Evolutionary conservation across 371 early-diverging fungal species (phyloP), one percentile per base, ranked within the genome.

Genomic region (Actinomortierella wolfii): DNA sequence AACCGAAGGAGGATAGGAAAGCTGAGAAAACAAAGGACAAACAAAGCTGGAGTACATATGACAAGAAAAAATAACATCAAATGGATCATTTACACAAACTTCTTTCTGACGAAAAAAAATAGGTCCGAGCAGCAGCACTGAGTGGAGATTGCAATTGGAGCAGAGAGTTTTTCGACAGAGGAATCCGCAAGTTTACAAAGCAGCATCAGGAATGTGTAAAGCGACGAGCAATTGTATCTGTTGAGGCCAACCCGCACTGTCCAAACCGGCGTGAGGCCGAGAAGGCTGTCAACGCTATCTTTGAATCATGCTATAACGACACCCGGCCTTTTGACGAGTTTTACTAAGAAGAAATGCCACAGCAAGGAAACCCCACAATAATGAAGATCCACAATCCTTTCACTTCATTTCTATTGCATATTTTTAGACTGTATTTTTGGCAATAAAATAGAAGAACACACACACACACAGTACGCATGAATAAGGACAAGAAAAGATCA

Each of bases 321-420:
- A 95, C 96, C 5, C 86, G 91, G 34, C 97, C 97, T 0, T 96
- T 95, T 78, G 95, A 95, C 68, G 97, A 97, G 76, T 93, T 96
- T 28, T 93, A 93, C 62, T 90, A 81, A 65, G 53, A 25, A 44
- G 49, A 57, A 23, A 24, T 13, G 44, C 2, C 20, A 44, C n/a
- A 44, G 3, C n/a, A 44, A 44, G 41, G 15, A 41, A 41, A 41
- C 8, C 8, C 8, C 8, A 41, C 8, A 41, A 41, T 11, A 41
- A 41, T 11, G 15, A 41, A 41, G 15, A 15, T 41, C 15, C 8
- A 11, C 41, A 11, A 41, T 41, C 41, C n/a, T n/a, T n/a, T n/a
- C n/a, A n/a, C n/a, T n/a, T n/a, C n/a, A n/a, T n/a, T n/a, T n/a
- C n/a, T n/a, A n/a, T n/a, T n/a, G n/a, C n/a, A n/a, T n/a, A n/a